Evolutionary conservation across 164 flowering plant species (phyloP).

Genomic region (Nelumbo lutea): DNA sequence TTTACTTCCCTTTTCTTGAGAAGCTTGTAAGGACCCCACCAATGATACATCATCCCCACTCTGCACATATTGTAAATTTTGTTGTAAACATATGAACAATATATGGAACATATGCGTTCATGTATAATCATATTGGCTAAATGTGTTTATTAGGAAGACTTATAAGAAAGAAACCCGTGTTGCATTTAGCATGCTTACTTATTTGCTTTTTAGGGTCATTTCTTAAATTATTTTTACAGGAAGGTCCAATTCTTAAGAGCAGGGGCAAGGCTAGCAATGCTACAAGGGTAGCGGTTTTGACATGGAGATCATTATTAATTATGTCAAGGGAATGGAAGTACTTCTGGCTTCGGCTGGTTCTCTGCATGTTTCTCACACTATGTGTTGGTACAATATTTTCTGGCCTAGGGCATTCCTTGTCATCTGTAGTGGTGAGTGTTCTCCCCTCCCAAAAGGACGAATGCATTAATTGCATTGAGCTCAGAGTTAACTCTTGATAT

Average conservation of each 20-base stretch:
- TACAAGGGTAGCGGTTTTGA: slow-evolving; percentile 71
- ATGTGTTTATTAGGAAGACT: too few relatives aligned
- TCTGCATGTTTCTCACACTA: slow-evolving; percentile 66
- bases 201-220: background rate
- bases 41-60: too few relatives aligned
- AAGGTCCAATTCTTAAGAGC: slow-evolving; percentile 84
- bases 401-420: slow-evolving; percentile 85
- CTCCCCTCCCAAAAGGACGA: background rate
- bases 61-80: too few relatives aligned
- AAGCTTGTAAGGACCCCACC: too few relatives aligned
- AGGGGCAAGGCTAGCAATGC: slow-evolving; percentile 68
- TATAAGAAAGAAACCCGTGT: too few relatives aligned
- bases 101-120: too few relatives aligned
- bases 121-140: too few relatives aligned
- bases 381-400: slow-evolving; percentile 86
- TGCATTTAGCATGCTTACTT: too few relatives aligned
- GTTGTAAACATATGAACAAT: too few relatives aligned
- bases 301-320: slow-evolving; percentile 91
- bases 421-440: slow-evolving; percentile 81
- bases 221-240: slow-evolving; percentile 40
- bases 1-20: too few relatives aligned
- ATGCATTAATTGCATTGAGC: too few relatives aligned
- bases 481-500: too few relatives aligned
- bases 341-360: slow-evolving; percentile 89
- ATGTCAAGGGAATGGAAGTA: slow-evolving; percentile 99